Evolutionary conservation across 768 basidiomycete species (phyloP).

Genomic region (Leccinellum luteum): DNA sequence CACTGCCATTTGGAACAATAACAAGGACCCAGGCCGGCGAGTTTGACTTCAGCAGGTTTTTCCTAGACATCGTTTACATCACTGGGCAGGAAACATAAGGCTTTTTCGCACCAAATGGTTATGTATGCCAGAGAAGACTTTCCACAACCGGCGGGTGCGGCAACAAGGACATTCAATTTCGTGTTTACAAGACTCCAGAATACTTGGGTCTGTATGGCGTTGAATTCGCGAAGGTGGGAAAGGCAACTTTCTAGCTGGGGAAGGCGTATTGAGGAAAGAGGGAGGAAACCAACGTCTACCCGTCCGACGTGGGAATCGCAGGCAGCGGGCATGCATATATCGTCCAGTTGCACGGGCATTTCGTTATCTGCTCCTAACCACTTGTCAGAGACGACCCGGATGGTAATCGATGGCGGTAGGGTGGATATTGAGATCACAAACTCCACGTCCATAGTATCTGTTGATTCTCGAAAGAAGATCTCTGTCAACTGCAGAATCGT

Average conservation of each 20-base stretch:
- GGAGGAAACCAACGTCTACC: conserved; percentile 74
- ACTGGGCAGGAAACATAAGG: background rate
- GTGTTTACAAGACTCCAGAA: conserved; percentile 82
- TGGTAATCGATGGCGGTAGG: conserved; percentile 62
- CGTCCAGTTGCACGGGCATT: conserved; percentile 56
- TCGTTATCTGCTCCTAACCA: conserved; percentile 94
- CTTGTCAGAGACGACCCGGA: conserved; percentile 82
- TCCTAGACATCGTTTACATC: conserved; percentile 42
- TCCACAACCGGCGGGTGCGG: conserved; percentile 77
- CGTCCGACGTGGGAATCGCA: conserved; percentile 58
- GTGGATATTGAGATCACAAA: conserved; percentile 78
- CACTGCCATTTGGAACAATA: conserved; percentile 56
- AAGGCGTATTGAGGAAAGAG: conserved; percentile 48
- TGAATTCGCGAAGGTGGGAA: conserved; percentile 55
- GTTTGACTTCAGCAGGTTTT: conserved; percentile 43
- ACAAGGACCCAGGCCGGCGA: conserved; percentile 57
- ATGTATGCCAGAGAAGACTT: conserved; percentile 75
- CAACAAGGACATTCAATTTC: conserved; percentile 63
- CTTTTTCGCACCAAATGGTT: conserved; percentile 61
- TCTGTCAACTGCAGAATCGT: conserved; percentile 80
- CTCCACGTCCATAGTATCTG: conserved; percentile 56
- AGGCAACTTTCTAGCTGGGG: conserved; percentile 44
- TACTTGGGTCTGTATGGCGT: conserved; percentile 84
- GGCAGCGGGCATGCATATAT: conserved; percentile 70
- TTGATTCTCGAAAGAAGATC: conserved; percentile 67